Conservation (phyloP, 176 grass and related monocot genomes). For the Hordeum marinum region DNA sequence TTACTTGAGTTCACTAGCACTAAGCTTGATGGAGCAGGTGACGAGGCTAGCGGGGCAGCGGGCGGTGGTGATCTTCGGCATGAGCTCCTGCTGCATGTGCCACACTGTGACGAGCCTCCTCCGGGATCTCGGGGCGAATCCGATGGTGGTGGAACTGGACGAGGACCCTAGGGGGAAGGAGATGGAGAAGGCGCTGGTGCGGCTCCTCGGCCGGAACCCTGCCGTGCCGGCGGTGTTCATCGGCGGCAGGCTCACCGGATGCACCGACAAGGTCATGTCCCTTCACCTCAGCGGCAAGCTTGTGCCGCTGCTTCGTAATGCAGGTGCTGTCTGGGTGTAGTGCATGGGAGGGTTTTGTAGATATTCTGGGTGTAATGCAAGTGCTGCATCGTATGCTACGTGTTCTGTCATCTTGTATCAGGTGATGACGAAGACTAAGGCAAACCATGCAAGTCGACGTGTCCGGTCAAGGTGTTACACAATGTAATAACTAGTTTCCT, state of each 20-base stretch:
- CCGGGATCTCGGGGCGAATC: slow-evolving; percentile 44
- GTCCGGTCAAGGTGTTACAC: background rate
- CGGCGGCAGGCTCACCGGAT: slow-evolving; percentile 34
- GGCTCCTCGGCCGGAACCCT: slow-evolving; percentile 31
- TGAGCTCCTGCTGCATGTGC: slow-evolving; percentile 80
- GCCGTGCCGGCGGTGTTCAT: slow-evolving; percentile 40
- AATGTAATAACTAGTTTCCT: background rate
- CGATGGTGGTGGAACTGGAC: slow-evolving; percentile 35
- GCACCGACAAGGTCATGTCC: slow-evolving; percentile 47
- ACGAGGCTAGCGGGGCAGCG: slow-evolving; percentile 60
- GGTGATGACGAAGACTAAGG: background rate
- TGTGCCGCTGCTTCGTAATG: slow-evolving; percentile 15
- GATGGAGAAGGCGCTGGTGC: slow-evolving; percentile 37
- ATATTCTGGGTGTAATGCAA: too few relatives aligned
- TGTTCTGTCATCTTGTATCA: background rate
- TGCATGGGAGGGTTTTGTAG: background rate
- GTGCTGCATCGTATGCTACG: too few relatives aligned
- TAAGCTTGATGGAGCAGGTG: slow-evolving; percentile 38
- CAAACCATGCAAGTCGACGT: background rate
- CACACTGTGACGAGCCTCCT: slow-evolving; percentile 58
- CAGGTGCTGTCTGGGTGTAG: background rate
- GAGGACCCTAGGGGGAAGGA: slow-evolving; percentile 27
- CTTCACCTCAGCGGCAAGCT: slow-evolving; percentile 40
- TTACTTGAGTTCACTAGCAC: background rate
- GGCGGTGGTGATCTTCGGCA: slow-evolving; percentile 69